Base-by-base conservation (phyloP, 768 basidiomycete genomes). In the Mycena albidolilacea region DNA sequence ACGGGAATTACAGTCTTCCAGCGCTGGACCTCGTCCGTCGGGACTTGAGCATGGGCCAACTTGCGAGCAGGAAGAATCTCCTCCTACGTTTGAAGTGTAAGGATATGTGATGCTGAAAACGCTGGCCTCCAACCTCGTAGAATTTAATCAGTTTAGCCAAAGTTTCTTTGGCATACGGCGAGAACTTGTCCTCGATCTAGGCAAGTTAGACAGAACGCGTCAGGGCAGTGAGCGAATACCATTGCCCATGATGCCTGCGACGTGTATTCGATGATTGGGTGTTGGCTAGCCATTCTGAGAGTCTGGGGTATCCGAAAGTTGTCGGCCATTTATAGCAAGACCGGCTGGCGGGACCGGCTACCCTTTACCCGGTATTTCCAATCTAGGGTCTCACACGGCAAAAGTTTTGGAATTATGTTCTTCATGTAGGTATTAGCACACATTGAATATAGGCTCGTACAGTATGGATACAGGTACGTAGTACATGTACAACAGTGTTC, bases 111-210 rank as follows among this genome's bases (percentile, higher is more conserved):
- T 59, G 12, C 14, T 62, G 8, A 37, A 11, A 19, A 17, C 17
- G 62, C 37, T 37, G 46, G 54, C 76, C 38, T 46, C 85, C 69
- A 72, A 95, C 97, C 85, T 96, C 90, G 67, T 97, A 87, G 81
- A 99, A 99, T 43, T 84, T 84, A 79, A 97, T 89, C 62, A 99
- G 89, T 78, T 92, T 96, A 46, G 90, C 88, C 48, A 99, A 86
- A 6, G 90, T 94, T 77, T 96, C 93, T 83, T 96, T 97, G 23
- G 93, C 98, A 77, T 89, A 94, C 8, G 92, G 90, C 7, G 96
- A 95, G 88, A 99, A 95, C 85, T 95, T 97, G 88, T 95, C 93
- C 85, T 97, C 94, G 71, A 97, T 84, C 95, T 96, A 46, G 11
- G 57, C 21, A 35, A 60, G 46, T 72, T 55, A 63, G 62, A 35